Base-by-base conservation (phyloP, 2,329 filamentous ascomycete species). In the Aspergillus thermomutatus region DNA sequence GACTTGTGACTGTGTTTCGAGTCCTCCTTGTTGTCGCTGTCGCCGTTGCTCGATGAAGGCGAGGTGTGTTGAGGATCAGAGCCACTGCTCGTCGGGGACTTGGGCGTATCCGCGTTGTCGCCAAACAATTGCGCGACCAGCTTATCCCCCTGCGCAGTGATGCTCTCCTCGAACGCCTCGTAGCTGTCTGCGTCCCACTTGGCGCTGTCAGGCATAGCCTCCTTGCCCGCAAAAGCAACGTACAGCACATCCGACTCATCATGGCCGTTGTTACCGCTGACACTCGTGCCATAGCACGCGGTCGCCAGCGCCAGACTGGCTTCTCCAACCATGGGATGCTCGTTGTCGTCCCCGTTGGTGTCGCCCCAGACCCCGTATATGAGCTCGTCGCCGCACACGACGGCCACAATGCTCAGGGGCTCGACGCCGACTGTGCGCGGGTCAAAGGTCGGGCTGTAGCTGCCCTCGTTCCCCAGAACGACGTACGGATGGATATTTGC, bases 401-500 rank as follows among this genome's bases (percentile, higher is more conserved):
- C 53, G 3, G 57, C 57, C 19, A 56, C 57, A 5, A 56, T 40
- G 23, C 53, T 53, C 10, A 59, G 48, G 7, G 57, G 53, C 8
- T 52, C n/a, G 7, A 59, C 28, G 28, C 50, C 50, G 7, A 40
- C 45, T 1, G 17, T 19, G 3, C 28, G 53, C 5, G 54, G 57
- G 9, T 56, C 49, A 28, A 59, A 59, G 8, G 50, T 52, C 10
- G 50, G 37, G 3, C 40, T 34, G 26, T 49, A 48, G n/a, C 47
- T 17, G 3, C 52, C 62, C 21, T 57, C 52, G 37, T 66, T 67
- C 4, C 65, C 65, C 4, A 68, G 59, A 4, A 68, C 66, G n/a
- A 68, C 64, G 28, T 66, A 68, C 10, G 61, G 58, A 40, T 66
- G 64, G 37, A 64, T 60, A 47, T 66, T 63, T 11, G 64, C 50